Percentiles rank a stretch among this genome's conserved stretches.
Evolutionary conservation across 23 red algal species (phyloP).

Genomic region (Gracilaria domingensis): DNA sequence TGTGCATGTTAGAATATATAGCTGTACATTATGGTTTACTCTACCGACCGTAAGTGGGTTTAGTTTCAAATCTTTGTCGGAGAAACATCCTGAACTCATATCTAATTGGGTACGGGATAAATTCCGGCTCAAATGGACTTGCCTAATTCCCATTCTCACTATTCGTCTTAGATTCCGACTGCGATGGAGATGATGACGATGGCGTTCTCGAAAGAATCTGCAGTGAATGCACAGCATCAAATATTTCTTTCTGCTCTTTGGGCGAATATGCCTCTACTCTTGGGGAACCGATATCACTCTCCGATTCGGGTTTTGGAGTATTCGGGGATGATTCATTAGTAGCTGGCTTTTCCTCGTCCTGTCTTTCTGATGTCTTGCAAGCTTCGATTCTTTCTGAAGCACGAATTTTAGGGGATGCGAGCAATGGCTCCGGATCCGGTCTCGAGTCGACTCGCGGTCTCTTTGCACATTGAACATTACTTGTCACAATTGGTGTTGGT

Average conservation of each 20-base stretch:
- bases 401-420: neutral
- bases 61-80: neutral
- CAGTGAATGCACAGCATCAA: conserved; percentile 69
- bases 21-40: neutral
- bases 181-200: conserved; percentile 43
- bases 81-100: neutral
- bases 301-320: neutral
- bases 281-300: conserved; percentile 23
- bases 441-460: neutral
- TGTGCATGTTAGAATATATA: neutral
- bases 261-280: conserved; percentile 48
- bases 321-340: neutral
- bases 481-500: neutral
- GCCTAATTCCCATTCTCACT: conserved; percentile 3
- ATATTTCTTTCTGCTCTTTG: conserved; percentile 67
- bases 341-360: neutral
- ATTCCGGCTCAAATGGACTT: neutral
- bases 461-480: neutral
- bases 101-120: neutral
- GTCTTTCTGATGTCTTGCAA: neutral
- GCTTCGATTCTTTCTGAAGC: neutral
- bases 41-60: neutral
- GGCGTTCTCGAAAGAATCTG: conserved; percentile 60
- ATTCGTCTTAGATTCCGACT: conserved; percentile 10
- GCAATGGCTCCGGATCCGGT: neutral